Evolutionary conservation across 176 grass and related monocot genomes (phyloP), one percentile per base, ranked within the genome.

Genomic region (Secale cereale): DNA sequence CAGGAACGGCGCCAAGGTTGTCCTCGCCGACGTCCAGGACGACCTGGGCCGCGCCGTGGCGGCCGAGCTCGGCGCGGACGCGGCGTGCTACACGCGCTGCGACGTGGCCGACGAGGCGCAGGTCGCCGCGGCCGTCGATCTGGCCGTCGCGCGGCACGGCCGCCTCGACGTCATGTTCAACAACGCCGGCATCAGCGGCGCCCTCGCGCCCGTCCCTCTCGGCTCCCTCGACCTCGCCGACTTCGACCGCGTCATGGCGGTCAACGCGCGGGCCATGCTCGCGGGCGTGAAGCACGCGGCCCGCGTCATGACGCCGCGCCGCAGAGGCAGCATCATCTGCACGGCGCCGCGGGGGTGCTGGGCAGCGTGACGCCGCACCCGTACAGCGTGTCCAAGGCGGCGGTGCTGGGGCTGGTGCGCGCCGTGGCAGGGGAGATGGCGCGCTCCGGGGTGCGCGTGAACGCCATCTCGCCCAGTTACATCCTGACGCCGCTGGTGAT

Each of bases 251-350:
- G 85, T 78, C 72, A 88, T 97, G 66, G 91, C 77, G 1, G 36
- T 86, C 1, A 92, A 92, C 80, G 25, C 81, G 37, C 90, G 82
- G 1, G 79, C 86, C 1, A 59, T 70, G 56, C 45, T 89, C 13
- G 86, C 86, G 0, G 83, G 80, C 19, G 84, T 87, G 64, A 94
- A 94, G 82, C 90, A 92, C 86, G 90, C 93, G 10, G 81, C 87
- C 10, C 93, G 87, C 8, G 93, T 90, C 19, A 94, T 94, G 92
- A 54, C 89, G 17, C 86, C 92, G 3, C 20, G 87, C 30, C 5
- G 83, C 50, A 86, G 86, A 2, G 71, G 63, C 26, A 65, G 63
- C 83, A 89, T 94, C 41, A 29, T 94, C 28, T 91, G 83, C 71
- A 89, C 83, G 11, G 89, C 69, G 0, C 28, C 19, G 6, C 78